Base-by-base conservation (phyloP, 371 early-diverging fungal genomes). In the Mucor sp. region DNA sequence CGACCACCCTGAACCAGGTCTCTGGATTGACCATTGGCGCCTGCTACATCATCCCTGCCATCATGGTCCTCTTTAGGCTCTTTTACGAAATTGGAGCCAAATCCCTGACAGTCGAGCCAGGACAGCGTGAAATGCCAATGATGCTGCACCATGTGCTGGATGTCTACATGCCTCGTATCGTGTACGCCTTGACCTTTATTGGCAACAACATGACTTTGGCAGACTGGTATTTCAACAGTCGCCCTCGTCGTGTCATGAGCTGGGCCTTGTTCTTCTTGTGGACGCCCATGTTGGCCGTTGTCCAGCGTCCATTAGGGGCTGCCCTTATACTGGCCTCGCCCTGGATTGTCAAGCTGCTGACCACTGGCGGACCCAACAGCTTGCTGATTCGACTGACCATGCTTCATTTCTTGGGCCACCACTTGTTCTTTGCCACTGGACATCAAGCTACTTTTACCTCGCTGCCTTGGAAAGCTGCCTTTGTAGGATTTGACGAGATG, bases 401-500 rank as follows among this genome's bases (percentile, higher is more conserved):
- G 11, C 23, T 77, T 5, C 77, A 78, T 44, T 67, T 89, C 55
- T 70, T 91, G 32, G 89, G 91, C 0, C 88, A 89, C 28, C 88
- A 87, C 37, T 75, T 83, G n/a, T 97, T 91, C 72, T 97, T 96
- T 76, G 82, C 89, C 6, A 95, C 97, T 0, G 95, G 94, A 6
- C 97, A 98, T 72, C 98, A 98, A 75, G 88, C 90, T 53, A 93
- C 93, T 1, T 80, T 96, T 44, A 85, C 93, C 4, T 89, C 94
- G n/a, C 85, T 97, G 27, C 95, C 95, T 59, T 97, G 95, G 95
- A 87, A 90, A 30, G 85, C 92, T 0, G 95, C 92, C 0, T 95
- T 95, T 76, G 81, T 96, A 56, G 98, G 97, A 1, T 81, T 97
- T 39, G 76, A 81, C 15, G 86, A 88, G 15, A 85, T 93, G 78